These are phyloP conservation scores for Telfairia occidentalis DNA, from an alignment of 331 rosid genomes.

Conservation along the genomic window DNA sequence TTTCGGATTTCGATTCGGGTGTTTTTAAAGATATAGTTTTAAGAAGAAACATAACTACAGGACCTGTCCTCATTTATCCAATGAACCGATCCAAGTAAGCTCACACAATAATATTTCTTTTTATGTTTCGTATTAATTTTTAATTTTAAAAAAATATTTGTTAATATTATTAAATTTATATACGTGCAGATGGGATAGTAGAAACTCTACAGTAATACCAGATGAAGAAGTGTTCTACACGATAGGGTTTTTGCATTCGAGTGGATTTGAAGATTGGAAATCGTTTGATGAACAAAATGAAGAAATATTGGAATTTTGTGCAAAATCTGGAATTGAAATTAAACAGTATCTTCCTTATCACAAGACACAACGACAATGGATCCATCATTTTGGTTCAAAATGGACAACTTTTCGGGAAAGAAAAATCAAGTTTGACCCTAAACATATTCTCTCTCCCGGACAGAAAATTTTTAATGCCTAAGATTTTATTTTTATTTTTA, in stretches of 20 bases:
- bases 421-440: constrained; percentile 67
- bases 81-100: constrained; percentile 79
- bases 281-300: constrained; percentile 50
- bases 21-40: constrained; percentile 52
- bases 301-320: constrained; percentile 55
- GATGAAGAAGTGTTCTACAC: constrained; percentile 79
- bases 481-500: not conserved
- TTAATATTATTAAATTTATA: not conserved
- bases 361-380: constrained; percentile 48
- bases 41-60: constrained; percentile 55
- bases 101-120: not conserved
- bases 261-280: constrained; percentile 65
- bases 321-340: constrained; percentile 33
- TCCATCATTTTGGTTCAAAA: constrained; percentile 60
- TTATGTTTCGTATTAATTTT: not conserved
- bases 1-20: constrained; percentile 41
- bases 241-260: constrained; percentile 58
- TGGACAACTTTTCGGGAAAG: constrained; percentile 50
- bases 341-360: constrained; percentile 66
- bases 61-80: constrained; percentile 63
- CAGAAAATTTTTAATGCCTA: constrained; percentile 48
- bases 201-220: constrained; percentile 51
- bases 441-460: constrained; percentile 66
- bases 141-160: not conserved
- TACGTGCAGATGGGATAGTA: constrained; percentile 66